Percentiles rank a stretch among this genome's conserved stretches.
Evolutionary conservation across 2,329 filamentous ascomycete species (phyloP).

Genomic region (Fusarium albosuccineum): DNA sequence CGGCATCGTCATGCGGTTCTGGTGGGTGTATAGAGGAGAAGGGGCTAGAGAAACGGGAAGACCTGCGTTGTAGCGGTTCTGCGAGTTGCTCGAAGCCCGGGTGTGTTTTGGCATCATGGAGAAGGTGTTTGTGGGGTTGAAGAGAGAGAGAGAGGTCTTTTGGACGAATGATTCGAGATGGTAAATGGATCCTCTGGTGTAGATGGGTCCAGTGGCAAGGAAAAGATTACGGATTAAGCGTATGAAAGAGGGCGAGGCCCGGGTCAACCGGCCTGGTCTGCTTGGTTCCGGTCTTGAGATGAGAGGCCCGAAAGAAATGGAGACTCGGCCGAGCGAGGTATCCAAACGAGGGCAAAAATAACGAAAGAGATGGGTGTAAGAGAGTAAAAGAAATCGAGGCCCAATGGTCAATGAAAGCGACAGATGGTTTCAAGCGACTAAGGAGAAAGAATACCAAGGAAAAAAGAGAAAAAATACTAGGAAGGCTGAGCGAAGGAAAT

Average conservation of each 20-base stretch:
- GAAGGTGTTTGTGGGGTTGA: constrained; percentile 10
- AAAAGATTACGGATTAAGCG: constrained; percentile 47
- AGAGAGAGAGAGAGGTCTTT: constrained; percentile 23
- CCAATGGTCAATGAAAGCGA: constrained; percentile 41
- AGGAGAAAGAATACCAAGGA: constrained; percentile 45
- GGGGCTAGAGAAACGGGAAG: constrained; percentile 58
- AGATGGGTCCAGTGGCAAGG: constrained; percentile 25
- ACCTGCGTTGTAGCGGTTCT: constrained; percentile 47
- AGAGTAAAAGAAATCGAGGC: constrained; percentile 29
- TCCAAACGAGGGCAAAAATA: constrained; percentile 23
- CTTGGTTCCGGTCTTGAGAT: constrained; percentile 34
- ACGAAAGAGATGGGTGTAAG: constrained; percentile 30
- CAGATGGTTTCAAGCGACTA: constrained; percentile 24
- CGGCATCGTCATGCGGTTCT: constrained; percentile 55
- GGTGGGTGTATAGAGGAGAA: constrained; percentile 57
- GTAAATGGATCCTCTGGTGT: constrained; percentile 27
- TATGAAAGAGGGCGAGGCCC: constrained; percentile 37
- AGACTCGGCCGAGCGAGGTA: constrained; percentile 35
- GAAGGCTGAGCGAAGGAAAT: constrained; percentile 38
- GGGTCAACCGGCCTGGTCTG: constrained; percentile 47
- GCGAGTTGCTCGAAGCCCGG: constrained; percentile 54
- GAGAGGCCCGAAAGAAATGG: constrained; percentile 32
- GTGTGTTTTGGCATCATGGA: constrained; percentile 61
- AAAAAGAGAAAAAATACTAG: constrained; percentile 38
- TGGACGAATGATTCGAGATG: constrained; percentile 17